phyloP scores from a whole-genome alignment of 1,139 yeast genomes.

The Yamadazyma pseudoaaseri region DNA sequence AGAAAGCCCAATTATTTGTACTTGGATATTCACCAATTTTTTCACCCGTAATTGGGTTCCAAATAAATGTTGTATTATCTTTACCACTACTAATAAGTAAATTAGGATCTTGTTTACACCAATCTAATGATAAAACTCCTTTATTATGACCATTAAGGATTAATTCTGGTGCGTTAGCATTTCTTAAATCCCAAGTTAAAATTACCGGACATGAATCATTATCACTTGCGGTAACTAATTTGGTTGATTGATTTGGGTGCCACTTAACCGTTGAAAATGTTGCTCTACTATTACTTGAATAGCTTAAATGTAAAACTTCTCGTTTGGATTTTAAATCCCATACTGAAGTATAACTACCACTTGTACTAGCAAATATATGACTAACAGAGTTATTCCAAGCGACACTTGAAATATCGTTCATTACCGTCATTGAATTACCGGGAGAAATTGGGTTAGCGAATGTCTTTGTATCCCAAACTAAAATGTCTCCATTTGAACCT shows the following conservation, averaged over 20 bases:
- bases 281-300: conserved; percentile 59
- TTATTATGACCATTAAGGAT: conserved; percentile 78
- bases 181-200: conserved; percentile 91
- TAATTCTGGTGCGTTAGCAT: conserved; percentile 83
- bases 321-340: conserved; percentile 91
- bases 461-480: conserved; percentile 81
- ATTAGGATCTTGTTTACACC: conserved; percentile 85
- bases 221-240: conserved; percentile 83
- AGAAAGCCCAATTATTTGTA: conserved; percentile 91
- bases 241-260: conserved; percentile 86
- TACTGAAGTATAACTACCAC: conserved; percentile 81
- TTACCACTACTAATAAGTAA: conserved; percentile 86
- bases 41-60: conserved; percentile 81
- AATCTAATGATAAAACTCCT: conserved; percentile 87
- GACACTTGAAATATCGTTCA: conserved; percentile 77
- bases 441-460: conserved; percentile 65
- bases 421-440: conserved; percentile 76
- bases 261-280: conserved; percentile 72
- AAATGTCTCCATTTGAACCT: conserved; percentile 83
- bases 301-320: conserved; percentile 82
- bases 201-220: conserved; percentile 80
- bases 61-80: conserved; percentile 81
- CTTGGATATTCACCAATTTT: conserved; percentile 87
- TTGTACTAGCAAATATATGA: conserved; percentile 90
- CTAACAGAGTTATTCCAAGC: conserved; percentile 88